phyloP scores from a whole-genome alignment of 2,329 filamentous ascomycete species.

The Aspergillus pseudoterreus region DNA sequence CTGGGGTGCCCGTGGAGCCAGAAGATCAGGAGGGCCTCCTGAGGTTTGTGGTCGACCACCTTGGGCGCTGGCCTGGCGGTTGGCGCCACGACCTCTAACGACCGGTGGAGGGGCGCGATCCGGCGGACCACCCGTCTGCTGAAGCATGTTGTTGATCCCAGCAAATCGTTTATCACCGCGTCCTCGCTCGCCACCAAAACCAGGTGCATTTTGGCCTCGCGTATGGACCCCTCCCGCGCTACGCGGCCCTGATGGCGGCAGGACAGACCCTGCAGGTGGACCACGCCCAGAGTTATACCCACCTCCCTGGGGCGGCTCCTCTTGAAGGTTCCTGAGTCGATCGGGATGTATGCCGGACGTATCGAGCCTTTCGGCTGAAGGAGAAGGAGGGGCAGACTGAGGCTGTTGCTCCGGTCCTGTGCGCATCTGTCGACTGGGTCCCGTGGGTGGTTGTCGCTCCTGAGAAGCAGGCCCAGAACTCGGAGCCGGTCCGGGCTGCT shows the following conservation, averaged over 20 bases:
- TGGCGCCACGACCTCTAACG: slow-evolving; percentile 39
- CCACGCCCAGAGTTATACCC: slow-evolving; percentile 16
- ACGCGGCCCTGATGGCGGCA: slow-evolving; percentile 41
- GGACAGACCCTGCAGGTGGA: slow-evolving; percentile 22
- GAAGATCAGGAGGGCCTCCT: slow-evolving; percentile 30
- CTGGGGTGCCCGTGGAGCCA: slow-evolving; percentile 21
- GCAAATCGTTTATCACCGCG: slow-evolving; percentile 47
- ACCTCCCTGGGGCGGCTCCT: slow-evolving; percentile 23
- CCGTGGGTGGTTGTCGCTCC: slow-evolving; percentile 43
- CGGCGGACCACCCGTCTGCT: slow-evolving; percentile 36
- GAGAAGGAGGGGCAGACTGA: slow-evolving; percentile 27
- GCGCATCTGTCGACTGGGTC: slow-evolving; percentile 39
- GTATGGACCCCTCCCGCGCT: slow-evolving; percentile 34
- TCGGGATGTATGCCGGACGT: slow-evolving; percentile 53
- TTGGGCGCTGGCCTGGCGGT: slow-evolving; percentile 33
- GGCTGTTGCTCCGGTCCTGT: slow-evolving; percentile 29
- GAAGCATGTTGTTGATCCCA: slow-evolving; percentile 45
- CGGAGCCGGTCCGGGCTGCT: slow-evolving; percentile 11
- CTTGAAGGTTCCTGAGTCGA: slow-evolving; percentile 45
- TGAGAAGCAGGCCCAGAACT: slow-evolving; percentile 20
- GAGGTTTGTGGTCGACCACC: slow-evolving; percentile 30
- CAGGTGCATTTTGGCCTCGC: slow-evolving; percentile 33
- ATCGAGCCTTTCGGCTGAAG: slow-evolving; percentile 32
- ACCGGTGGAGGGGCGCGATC: slow-evolving; percentile 34
- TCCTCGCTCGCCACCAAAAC: slow-evolving; percentile 35